A percentile compares a stretch with the other conserved stretches of the same genome.
These are phyloP conservation scores for Chaetomium tenue DNA, from an alignment of 495 filamentous ascomycete genomes.

Conservation along the genomic window DNA sequence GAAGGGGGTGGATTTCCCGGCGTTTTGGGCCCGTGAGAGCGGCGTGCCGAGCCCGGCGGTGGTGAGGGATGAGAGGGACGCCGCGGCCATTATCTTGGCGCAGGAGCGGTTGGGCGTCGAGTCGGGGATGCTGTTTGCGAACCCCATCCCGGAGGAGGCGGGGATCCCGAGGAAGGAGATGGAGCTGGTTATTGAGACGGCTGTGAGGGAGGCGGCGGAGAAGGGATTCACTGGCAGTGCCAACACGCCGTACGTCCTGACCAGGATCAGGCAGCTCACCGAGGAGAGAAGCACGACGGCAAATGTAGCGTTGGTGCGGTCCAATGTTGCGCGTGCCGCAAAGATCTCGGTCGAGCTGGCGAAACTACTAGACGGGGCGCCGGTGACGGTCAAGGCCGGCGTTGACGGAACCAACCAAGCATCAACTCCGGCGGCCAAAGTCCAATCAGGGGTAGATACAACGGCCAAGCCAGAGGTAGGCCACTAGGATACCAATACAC, in stretches of 20 bases:
- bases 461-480: constrained; percentile 5
- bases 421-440: constrained; percentile 2
- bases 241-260: constrained; percentile 86
- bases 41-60: constrained; percentile 72
- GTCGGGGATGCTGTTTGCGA: constrained; percentile 80
- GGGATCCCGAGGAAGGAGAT: constrained; percentile 73
- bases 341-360: constrained; percentile 74
- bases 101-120: constrained; percentile 61
- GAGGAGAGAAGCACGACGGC: constrained; percentile 66
- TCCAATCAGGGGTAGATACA: constrained; percentile 4
- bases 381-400: constrained; percentile 12
- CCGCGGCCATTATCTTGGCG: constrained; percentile 71
- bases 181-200: constrained; percentile 67
- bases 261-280: constrained; percentile 77
- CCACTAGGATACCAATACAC: not conserved
- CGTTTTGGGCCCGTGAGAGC: constrained; percentile 87
- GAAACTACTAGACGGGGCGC: constrained; percentile 46
- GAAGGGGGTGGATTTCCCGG: constrained; percentile 72
- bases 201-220: constrained; percentile 67
- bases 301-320: constrained; percentile 73
- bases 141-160: constrained; percentile 72
- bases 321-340: constrained; percentile 77
- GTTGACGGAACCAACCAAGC: not conserved
- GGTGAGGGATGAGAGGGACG: constrained; percentile 71
- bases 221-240: constrained; percentile 69